Conservation (phyloP, 1,284 basidiomycete genomes). For the Spongispora temasekensis region DNA sequence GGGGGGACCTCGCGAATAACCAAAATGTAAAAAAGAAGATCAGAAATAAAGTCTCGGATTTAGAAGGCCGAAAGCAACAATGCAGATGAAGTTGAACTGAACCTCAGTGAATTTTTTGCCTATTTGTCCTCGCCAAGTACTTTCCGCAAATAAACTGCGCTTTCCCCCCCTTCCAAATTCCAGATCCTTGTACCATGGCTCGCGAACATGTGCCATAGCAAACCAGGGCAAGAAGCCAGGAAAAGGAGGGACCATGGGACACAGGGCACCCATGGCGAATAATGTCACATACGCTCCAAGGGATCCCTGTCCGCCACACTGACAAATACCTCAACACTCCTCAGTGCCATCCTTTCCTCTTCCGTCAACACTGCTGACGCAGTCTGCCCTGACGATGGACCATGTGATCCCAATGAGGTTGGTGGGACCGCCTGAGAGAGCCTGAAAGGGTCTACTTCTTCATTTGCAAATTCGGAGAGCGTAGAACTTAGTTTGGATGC, state of each 20-base stretch:
- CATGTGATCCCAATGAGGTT: constrained; percentile 33
- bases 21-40: too few relatives aligned
- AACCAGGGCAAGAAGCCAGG: background rate
- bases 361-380: constrained; percentile 23
- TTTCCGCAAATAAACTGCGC: background rate
- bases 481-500: constrained; percentile 54
- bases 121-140: too few relatives aligned
- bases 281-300: constrained; percentile 49
- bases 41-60: too few relatives aligned
- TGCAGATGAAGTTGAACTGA: too few relatives aligned
- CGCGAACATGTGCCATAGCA: constrained; percentile 1
- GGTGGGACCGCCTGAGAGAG: constrained; percentile 24
- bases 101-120: too few relatives aligned
- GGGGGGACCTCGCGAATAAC: too few relatives aligned
- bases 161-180: background rate
- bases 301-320: constrained; percentile 65
- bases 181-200: constrained; percentile 1
- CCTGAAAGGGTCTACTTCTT: constrained; percentile 11
- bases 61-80: too few relatives aligned
- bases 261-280: background rate
- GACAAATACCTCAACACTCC: constrained; percentile 51
- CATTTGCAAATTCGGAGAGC: constrained; percentile 35
- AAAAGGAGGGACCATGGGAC: background rate
- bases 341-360: constrained; percentile 36
- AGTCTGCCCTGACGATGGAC: constrained; percentile 17